A percentile compares a stretch with the other conserved stretches of the same genome.
phyloP scores from a whole-genome alignment of 495 filamentous ascomycete genomes.

The Hamigera avellanea region DNA sequence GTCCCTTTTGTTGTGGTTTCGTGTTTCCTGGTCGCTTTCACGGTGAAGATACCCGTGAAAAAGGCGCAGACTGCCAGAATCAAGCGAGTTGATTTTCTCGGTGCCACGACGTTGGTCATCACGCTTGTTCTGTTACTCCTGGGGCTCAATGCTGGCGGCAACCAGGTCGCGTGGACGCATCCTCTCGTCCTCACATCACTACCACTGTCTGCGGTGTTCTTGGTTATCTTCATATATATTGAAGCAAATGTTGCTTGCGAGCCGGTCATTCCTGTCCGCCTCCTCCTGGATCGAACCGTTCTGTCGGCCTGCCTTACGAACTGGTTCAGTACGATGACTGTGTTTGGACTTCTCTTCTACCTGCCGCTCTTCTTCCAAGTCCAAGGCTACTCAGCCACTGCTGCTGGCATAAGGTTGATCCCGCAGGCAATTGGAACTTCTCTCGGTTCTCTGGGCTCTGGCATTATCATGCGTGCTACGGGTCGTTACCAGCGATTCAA shows the following conservation, averaged over 20 bases:
- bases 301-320: slow-evolving; percentile 65
- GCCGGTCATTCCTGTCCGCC: slow-evolving; percentile 73
- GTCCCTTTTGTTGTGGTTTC: slow-evolving; percentile 56
- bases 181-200: slow-evolving; percentile 64
- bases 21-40: slow-evolving; percentile 49
- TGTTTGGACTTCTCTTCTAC: slow-evolving; percentile 56
- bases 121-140: slow-evolving; percentile 66
- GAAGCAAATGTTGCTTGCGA: slow-evolving; percentile 54
- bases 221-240: slow-evolving; percentile 49
- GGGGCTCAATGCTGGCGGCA: slow-evolving; percentile 77
- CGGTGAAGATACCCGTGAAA: slow-evolving; percentile 68
- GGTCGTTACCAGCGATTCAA: slow-evolving; percentile 58
- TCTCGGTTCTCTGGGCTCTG: slow-evolving; percentile 55
- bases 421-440: slow-evolving; percentile 56
- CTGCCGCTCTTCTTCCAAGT: slow-evolving; percentile 76
- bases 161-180: slow-evolving; percentile 73
- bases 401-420: slow-evolving; percentile 60
- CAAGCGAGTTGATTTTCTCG: slow-evolving; percentile 76
- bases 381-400: slow-evolving; percentile 55
- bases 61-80: slow-evolving; percentile 43
- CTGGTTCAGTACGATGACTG: slow-evolving; percentile 48
- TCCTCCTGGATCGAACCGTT: slow-evolving; percentile 65
- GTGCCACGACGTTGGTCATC: slow-evolving; percentile 54
- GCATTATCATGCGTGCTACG: slow-evolving; percentile 65
- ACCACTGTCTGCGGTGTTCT: slow-evolving; percentile 48